These are phyloP conservation scores for Barnettozyma wickerhamii DNA, from an alignment of 805 yeast genomes.

Conservation along the genomic window DNA sequence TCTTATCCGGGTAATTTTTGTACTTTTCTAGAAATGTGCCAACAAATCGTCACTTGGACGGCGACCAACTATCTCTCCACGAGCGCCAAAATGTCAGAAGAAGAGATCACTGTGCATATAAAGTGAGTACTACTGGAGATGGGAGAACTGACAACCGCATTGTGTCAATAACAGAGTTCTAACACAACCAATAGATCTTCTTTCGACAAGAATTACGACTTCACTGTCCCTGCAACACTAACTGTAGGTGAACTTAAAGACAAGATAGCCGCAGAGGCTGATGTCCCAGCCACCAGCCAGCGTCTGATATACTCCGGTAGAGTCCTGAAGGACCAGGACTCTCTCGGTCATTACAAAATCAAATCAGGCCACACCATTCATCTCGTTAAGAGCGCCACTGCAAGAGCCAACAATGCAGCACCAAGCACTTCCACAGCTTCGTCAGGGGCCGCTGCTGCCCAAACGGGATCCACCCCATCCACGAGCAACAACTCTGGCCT, in stretches of 20 bases:
- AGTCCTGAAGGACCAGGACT: constrained; percentile 81
- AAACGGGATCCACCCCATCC: no score
- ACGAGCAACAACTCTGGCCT: constrained; percentile 24
- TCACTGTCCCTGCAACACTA: constrained; percentile 46
- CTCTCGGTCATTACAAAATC: constrained; percentile 71
- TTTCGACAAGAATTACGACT: constrained; percentile 76
- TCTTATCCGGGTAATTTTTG: not conserved
- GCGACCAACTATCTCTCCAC: not conserved
- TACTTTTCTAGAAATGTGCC: not conserved
- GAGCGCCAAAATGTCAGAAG: constrained; percentile 13
- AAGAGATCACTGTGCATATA: constrained; percentile 19
- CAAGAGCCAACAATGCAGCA: constrained; percentile 25
- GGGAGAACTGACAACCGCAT: not conserved
- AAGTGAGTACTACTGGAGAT: no score
- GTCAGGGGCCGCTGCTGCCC: constrained; percentile 26
- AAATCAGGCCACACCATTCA: constrained; percentile 86
- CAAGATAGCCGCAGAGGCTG: constrained; percentile 53
- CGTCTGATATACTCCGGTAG: constrained; percentile 92
- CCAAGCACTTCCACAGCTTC: constrained; percentile 37
- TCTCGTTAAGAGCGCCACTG: constrained; percentile 76
- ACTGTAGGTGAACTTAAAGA: constrained; percentile 70
- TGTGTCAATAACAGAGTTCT: not conserved
- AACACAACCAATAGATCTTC: constrained; percentile 29
- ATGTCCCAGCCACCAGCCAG: constrained; percentile 73
- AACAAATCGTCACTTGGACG: not conserved